These are phyloP conservation scores for Fibroporia radiculosa DNA, from an alignment of 768 basidiomycete species.

Conservation along the genomic window DNA sequence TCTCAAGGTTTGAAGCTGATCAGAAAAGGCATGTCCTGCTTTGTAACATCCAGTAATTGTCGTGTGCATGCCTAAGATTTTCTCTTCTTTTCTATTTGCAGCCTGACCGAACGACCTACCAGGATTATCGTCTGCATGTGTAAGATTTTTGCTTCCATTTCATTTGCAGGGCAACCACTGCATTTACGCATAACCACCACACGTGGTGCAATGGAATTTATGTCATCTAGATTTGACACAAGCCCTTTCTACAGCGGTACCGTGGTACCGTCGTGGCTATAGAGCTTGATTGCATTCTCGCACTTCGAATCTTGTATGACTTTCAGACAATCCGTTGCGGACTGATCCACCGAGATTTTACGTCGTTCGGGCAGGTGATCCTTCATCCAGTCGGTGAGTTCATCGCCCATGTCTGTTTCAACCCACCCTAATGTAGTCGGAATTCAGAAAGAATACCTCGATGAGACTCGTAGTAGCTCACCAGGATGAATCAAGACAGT, in stretches of 20 bases:
- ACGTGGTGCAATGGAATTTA: no score
- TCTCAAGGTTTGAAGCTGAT: no score
- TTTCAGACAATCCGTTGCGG: neutral
- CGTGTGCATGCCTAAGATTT: no score
- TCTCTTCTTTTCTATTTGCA: no score
- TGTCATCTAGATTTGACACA: no score
- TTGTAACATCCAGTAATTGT: no score
- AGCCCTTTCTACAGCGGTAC: neutral
- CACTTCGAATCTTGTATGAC: neutral
- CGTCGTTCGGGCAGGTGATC: neutral
- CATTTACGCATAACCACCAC: no score
- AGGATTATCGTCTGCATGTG: no score
- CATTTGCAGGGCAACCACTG: no score
- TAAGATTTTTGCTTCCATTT: no score
- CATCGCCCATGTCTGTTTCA: neutral
- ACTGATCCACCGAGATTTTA: neutral
- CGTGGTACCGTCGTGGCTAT: neutral
- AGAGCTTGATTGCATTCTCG: neutral
- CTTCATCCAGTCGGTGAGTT: neutral
- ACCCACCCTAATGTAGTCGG: neutral
- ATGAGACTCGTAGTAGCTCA: neutral
- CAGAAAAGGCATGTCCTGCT: no score
- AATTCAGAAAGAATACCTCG: neutral
- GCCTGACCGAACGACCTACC: no score
- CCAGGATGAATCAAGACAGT: neutral